Percentiles rank a stretch among this genome's conserved stretches.
These are phyloP conservation scores for Sphagnum magellanicum DNA, from an alignment of 228 moss, liverwort and hornwort species.

Conservation along the genomic window DNA sequence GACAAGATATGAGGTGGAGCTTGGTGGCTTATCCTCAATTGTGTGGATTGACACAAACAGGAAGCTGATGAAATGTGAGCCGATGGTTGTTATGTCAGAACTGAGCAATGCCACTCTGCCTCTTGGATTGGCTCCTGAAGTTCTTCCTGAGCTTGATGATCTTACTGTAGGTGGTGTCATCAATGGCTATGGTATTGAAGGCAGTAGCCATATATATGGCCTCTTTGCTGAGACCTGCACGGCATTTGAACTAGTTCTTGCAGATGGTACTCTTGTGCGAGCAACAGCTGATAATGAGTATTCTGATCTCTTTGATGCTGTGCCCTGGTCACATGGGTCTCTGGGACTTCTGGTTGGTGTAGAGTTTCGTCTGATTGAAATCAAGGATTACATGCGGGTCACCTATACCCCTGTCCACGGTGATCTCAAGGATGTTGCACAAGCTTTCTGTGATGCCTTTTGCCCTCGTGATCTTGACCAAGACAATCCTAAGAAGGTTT, in stretches of 20 bases:
- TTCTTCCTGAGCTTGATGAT: slow-evolving; percentile 64
- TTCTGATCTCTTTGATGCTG: slow-evolving; percentile 43
- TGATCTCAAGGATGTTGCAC: slow-evolving; percentile 36
- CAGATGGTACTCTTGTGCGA: slow-evolving; percentile 37
- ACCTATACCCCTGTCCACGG: slow-evolving; percentile 44
- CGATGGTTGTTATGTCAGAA: slow-evolving; percentile 59
- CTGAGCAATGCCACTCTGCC: slow-evolving; percentile 47
- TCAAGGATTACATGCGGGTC: slow-evolving; percentile 53
- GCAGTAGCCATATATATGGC: slow-evolving; percentile 63
- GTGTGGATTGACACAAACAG: slow-evolving; percentile 46
- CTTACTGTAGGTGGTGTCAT: slow-evolving; percentile 59
- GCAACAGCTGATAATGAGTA: slow-evolving; percentile 43
- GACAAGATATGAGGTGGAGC: slow-evolving; percentile 38
- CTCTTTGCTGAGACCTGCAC: slow-evolving; percentile 63
- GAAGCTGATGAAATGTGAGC: slow-evolving; percentile 42
- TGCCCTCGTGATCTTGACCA: slow-evolving; percentile 58
- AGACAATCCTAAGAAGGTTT: slow-evolving; percentile 46
- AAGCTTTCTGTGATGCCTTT: slow-evolving; percentile 35
- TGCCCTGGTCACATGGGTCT: slow-evolving; percentile 66
- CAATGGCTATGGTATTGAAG: slow-evolving; percentile 63
- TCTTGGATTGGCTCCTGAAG: slow-evolving; percentile 48
- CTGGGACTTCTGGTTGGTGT: slow-evolving; percentile 50
- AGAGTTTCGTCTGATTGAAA: slow-evolving; percentile 46
- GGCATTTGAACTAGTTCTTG: slow-evolving; percentile 50
- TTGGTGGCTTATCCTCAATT: slow-evolving; percentile 36